Percentiles rank a stretch among this genome's conserved stretches.
phyloP scores from a whole-genome alignment of 192 early-diverging fungal genomes.

The Chytriomyces sp. region DNA sequence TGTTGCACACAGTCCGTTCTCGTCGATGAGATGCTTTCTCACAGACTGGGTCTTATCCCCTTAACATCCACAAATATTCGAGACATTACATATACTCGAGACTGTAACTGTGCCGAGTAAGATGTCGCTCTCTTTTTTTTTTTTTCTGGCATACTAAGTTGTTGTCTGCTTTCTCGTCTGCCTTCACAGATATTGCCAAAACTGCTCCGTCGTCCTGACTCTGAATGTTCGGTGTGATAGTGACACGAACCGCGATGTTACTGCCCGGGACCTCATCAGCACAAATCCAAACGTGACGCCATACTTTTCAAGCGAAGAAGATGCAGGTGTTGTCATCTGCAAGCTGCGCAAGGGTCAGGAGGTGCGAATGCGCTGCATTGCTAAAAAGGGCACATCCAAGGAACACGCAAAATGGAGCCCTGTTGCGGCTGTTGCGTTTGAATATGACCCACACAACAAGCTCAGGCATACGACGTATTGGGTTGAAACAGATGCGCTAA shows the following conservation, averaged over 20 bases:
- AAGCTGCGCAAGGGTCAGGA: conserved; percentile 94
- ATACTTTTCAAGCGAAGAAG: conserved; percentile 53
- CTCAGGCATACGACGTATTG: conserved; percentile 90
- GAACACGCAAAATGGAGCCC: conserved; percentile 99
- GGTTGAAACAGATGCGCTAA: conserved; percentile 72
- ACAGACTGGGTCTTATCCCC: conserved; percentile 93
- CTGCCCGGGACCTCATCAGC: conserved; percentile 78
- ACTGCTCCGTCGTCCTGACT: conserved; percentile 89
- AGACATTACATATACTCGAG: conserved; percentile 78
- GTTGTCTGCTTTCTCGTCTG: not conserved
- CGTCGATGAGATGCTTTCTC: conserved; percentile 94
- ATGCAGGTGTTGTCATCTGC: conserved; percentile 79
- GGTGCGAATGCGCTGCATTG: conserved; percentile 85
- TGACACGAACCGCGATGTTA: conserved; percentile 79
- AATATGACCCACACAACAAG: conserved; percentile 97
- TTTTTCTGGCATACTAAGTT: conserved; percentile 44
- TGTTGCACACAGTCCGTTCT: conserved; percentile 68
- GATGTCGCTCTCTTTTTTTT: conserved; percentile 2
- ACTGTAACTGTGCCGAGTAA: conserved; percentile 54
- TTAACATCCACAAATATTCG: conserved; percentile 79
- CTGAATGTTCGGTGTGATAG: conserved; percentile 84
- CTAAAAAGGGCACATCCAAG: conserved; percentile 96
- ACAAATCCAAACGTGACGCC: conserved; percentile 41
- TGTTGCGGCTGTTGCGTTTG: conserved; percentile 85
- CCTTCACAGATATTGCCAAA: conserved; percentile 73